Evolutionary conservation across 768 basidiomycete genomes (phyloP), one percentile per base, ranked within the genome.

Genomic region (Amylocystis lapponica): DNA sequence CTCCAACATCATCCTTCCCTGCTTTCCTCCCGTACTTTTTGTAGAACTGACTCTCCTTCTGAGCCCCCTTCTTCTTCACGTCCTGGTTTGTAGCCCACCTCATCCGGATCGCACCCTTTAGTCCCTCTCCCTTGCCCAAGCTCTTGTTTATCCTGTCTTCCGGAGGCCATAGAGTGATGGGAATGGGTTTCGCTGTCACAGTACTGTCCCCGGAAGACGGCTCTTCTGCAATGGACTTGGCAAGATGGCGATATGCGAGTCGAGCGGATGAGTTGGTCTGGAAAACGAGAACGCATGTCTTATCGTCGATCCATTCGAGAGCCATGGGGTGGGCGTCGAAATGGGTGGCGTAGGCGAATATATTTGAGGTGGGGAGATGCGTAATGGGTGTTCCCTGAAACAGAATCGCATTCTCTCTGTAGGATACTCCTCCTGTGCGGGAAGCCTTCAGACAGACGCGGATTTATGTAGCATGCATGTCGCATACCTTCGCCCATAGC

Each of bases 281-380:
- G 57, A 88, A 92, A 32, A 92, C 83, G 39, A 91, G 67, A 3
- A 92, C 74, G 52, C 86, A 90, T 20, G 84, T 88, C 19, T 68
- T 81, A 64, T 92, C 89, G 59, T 89, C 80, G 16, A 92, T 74
- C 89, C 89, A 92, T 65, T 92, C 89, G 7, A 92, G 66, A 7
- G 75, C 88, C 49, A 87, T 72, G 0, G 88, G 88, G 16, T 75
- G 69, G 1, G 79, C 71, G 36, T 85, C 82, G 54, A 86, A 88
- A 52, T 90, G 83, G 2, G 79, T 83, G 25, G 81, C 81, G 53
- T 91, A 92, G 0, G 83, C 87, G 56, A 91, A 91, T 41, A 92
- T 71, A 29, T 83, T 75, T 3, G 77, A 69, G 3, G 89, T 92
- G 19, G 86, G 78, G 8, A 92, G 74, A 52, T 81, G 75, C 4